Evolutionary conservation across 1,284 basidiomycete genomes (phyloP).

Genomic region (Moesziomyces sp.): DNA sequence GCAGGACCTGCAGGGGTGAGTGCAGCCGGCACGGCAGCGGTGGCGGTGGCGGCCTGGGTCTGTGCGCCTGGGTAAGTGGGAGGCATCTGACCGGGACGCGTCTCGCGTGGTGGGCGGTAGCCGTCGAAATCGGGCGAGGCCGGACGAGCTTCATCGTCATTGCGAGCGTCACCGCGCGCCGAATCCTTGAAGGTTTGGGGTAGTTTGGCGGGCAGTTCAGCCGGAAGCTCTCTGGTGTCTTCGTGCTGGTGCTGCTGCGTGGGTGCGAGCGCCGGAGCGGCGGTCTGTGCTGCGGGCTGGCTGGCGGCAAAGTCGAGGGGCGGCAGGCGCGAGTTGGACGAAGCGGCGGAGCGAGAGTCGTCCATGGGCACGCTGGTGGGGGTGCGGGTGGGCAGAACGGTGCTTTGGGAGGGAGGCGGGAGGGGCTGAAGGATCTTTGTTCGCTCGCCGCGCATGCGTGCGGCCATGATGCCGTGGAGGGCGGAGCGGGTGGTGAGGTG

Average conservation of each 20-base stretch:
- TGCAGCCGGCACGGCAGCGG: conserved; percentile 4
- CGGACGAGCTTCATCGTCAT: conserved; percentile 8
- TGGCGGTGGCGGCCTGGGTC: conserved; percentile 1
- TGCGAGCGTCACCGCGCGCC: conserved; percentile 11
- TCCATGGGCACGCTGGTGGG: conserved; percentile 3
- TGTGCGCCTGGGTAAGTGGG: conserved; percentile 3
- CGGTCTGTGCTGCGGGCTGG: neutral
- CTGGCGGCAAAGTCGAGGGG: conserved; percentile 48
- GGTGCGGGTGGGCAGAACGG: conserved; percentile 1
- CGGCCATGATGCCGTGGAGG: conserved; percentile 65
- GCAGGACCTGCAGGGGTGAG: conserved; percentile 16
- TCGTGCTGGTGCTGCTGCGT: conserved; percentile 2
- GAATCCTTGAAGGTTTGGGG: conserved; percentile 30
- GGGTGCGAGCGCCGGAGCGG: conserved; percentile 4
- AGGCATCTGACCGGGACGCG: conserved; percentile 13
- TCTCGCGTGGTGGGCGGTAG: conserved; percentile 16
- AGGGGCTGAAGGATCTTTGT: conserved; percentile 64
- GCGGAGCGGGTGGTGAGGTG: conserved; percentile 57
- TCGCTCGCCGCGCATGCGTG: conserved; percentile 64
- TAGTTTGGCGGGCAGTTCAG: conserved; percentile 10
- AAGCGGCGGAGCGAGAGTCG: conserved; percentile 13
- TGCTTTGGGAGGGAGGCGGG: conserved; percentile 48
- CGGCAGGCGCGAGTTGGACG: conserved; percentile 30
- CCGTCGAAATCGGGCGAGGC: conserved; percentile 23
- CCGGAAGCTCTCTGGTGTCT: conserved; percentile 10